phyloP scores from a whole-genome alignment of 257 asterid genomes.

The Petrea volubilis region DNA sequence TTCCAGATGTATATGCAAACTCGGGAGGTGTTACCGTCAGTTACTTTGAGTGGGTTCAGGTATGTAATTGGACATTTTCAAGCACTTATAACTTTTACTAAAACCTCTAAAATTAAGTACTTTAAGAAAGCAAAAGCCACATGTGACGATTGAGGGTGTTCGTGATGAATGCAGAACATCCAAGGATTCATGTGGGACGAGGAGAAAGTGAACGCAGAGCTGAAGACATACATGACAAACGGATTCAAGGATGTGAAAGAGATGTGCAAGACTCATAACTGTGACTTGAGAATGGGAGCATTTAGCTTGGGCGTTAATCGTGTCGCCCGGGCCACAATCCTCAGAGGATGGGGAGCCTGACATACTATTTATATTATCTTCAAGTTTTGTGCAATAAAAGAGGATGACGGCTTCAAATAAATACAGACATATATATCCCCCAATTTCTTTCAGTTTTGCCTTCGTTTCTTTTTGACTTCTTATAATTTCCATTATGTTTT shows the following conservation, averaged over 20 bases:
- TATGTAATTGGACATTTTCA: constrained; percentile 4
- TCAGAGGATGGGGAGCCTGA: constrained; percentile 96
- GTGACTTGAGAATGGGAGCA: constrained; percentile 92
- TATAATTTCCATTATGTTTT: background rate
- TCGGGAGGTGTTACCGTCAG: constrained; percentile 87
- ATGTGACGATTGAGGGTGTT: background rate
- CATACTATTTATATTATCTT: background rate
- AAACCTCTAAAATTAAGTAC: background rate
- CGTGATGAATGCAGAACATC: constrained; percentile 53
- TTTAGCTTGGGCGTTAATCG: constrained; percentile 88
- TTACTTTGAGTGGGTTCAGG: constrained; percentile 97
- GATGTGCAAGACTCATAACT: constrained; percentile 78
- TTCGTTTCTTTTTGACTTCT: background rate
- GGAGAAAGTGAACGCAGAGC: constrained; percentile 78
- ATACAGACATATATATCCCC: background rate
- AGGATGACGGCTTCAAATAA: background rate
- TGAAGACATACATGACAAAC: constrained; percentile 73
- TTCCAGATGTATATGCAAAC: constrained; percentile 84
- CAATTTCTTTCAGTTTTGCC: background rate
- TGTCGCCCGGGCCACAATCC: constrained; percentile 83
- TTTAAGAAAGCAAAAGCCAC: background rate
- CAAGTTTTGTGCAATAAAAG: background rate
- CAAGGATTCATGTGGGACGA: constrained; percentile 99
- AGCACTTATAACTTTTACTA: background rate
- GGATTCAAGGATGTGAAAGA: constrained; percentile 72